Evolutionary conservation across 345 rosid species (phyloP).

Genomic region (Orychophragmus violaceus): DNA sequence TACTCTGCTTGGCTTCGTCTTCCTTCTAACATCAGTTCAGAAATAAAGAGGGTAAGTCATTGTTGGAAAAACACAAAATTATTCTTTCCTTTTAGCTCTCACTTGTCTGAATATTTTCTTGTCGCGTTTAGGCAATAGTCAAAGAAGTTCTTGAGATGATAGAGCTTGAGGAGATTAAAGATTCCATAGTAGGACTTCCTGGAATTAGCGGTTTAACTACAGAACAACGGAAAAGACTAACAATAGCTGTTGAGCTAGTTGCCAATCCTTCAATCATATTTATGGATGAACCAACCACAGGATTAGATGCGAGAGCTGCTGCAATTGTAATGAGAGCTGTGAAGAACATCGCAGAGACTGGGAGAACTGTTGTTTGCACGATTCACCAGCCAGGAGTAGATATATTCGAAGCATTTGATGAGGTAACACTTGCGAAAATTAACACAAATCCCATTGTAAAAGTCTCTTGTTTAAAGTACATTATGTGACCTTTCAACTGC

Average conservation of each 20-base stretch:
- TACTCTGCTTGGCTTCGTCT: conserved; percentile 54
- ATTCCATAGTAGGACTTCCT: conserved; percentile 35
- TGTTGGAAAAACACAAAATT: not conserved
- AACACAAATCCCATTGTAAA: not conserved
- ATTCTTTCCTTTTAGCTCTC: not conserved
- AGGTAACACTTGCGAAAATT: conserved; percentile 19
- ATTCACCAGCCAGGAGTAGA: conserved; percentile 46
- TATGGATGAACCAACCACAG: conserved; percentile 50
- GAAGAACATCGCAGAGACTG: conserved; percentile 38
- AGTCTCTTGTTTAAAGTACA: not conserved
- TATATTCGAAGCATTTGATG: conserved; percentile 43
- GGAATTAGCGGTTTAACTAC: conserved; percentile 38
- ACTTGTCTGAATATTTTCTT: not conserved
- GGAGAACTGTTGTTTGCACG: conserved; percentile 47
- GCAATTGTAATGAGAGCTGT: conserved; percentile 48
- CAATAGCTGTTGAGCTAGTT: conserved; percentile 47
- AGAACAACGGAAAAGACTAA: conserved; percentile 44
- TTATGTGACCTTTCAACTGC: not conserved
- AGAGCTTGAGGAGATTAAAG: conserved; percentile 39
- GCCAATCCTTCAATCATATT: conserved; percentile 45
- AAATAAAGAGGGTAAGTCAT: conserved; percentile 19
- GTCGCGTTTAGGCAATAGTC: conserved; percentile 25
- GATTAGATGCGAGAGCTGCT: conserved; percentile 50
- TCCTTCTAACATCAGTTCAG: conserved; percentile 23
- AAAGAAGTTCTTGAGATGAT: conserved; percentile 38